Percentiles rank a stretch among this genome's conserved stretches.
These are phyloP conservation scores for Lagenaria siceraria DNA, from an alignment of 306 rosid species.

Conservation along the genomic window DNA sequence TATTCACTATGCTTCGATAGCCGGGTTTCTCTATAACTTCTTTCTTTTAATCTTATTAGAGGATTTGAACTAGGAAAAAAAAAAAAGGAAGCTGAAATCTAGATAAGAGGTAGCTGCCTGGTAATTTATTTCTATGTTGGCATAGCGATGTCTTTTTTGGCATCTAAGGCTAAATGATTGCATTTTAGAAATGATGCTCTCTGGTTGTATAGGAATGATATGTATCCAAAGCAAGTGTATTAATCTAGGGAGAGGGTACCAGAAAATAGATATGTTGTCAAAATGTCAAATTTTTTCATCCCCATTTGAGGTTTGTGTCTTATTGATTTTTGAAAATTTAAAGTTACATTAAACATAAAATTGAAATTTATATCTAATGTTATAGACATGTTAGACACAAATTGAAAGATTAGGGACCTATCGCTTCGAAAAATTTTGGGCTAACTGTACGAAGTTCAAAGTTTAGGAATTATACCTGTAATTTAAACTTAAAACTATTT, in stretches of 20 bases:
- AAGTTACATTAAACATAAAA: too few relatives aligned
- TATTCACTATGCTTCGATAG: background rate
- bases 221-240: constrained; percentile 4
- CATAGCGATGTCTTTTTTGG: background rate
- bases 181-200: background rate
- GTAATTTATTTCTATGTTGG: background rate
- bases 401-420: too few relatives aligned
- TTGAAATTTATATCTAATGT: too few relatives aligned
- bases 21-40: background rate
- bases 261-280: background rate
- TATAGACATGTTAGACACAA: too few relatives aligned
- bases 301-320: too few relatives aligned
- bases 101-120: background rate
- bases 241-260: background rate
- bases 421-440: too few relatives aligned
- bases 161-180: background rate
- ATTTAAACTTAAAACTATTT: too few relatives aligned
- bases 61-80: background rate
- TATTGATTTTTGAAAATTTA: too few relatives aligned
- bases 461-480: too few relatives aligned
- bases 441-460: too few relatives aligned
- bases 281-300: background rate
- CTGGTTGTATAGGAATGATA: background rate
- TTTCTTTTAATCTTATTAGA: background rate
- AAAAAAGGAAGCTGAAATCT: background rate